phyloP scores from a whole-genome alignment of 2,329 filamentous ascomycete species.

The Biscogniauxia mediterranea region DNA sequence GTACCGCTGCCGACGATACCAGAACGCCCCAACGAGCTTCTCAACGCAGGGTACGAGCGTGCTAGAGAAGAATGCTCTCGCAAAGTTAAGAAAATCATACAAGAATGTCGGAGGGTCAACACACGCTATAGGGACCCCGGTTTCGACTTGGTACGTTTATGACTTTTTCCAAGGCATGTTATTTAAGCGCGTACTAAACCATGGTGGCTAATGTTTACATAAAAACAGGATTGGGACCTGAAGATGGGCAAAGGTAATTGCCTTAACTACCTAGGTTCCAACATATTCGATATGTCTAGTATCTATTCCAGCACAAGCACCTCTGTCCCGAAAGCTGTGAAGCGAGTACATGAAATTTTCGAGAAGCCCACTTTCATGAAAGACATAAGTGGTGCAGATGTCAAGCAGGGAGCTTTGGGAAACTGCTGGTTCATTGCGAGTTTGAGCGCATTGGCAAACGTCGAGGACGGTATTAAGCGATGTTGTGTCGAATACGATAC shows the following conservation, averaged over 20 bases:
- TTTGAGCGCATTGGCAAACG: slow-evolving; percentile 73
- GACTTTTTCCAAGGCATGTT: slow-evolving; percentile 36
- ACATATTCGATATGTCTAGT: slow-evolving; percentile 50
- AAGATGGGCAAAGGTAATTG: slow-evolving; percentile 61
- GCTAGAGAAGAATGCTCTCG: slow-evolving; percentile 62
- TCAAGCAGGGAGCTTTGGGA: slow-evolving; percentile 75
- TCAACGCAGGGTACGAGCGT: slow-evolving; percentile 60
- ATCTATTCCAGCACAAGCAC: slow-evolving; percentile 46
- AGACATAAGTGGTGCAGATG: slow-evolving; percentile 67
- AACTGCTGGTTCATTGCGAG: slow-evolving; percentile 83
- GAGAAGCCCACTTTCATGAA: slow-evolving; percentile 68
- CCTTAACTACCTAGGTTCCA: slow-evolving; percentile 51
- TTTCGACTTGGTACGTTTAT: slow-evolving; percentile 53
- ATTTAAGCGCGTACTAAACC: slow-evolving; percentile 22
- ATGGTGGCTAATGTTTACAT: slow-evolving; percentile 24
- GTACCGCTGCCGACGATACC: slow-evolving; percentile 49
- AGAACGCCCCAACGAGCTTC: slow-evolving; percentile 57
- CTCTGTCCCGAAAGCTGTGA: slow-evolving; percentile 68
- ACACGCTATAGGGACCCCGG: slow-evolving; percentile 73
- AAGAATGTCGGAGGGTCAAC: slow-evolving; percentile 70
- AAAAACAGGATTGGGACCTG: slow-evolving; percentile 60
- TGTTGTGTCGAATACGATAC: slow-evolving; percentile 75
- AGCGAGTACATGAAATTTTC: slow-evolving; percentile 72
- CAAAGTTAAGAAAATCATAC: slow-evolving; percentile 60
- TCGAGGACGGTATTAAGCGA: slow-evolving; percentile 67